These are phyloP conservation scores for Durio zibethinus DNA, from an alignment of 345 rosid species.

Conservation along the genomic window DNA sequence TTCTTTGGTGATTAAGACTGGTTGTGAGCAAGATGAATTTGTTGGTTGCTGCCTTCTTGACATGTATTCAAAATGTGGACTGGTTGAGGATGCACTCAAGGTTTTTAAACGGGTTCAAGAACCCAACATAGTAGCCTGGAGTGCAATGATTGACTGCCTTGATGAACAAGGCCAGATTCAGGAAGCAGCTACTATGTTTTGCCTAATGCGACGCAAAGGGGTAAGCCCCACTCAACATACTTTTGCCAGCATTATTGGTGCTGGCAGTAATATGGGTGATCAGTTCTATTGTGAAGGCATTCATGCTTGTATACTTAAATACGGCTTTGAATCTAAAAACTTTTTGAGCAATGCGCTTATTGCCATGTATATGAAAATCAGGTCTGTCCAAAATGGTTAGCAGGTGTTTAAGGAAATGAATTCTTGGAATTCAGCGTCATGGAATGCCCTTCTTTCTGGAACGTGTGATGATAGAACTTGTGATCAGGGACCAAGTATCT, in stretches of 20 bases:
- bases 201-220: constrained; percentile 34
- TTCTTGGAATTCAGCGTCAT: constrained; percentile 32
- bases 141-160: constrained; percentile 40
- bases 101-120: constrained; percentile 31
- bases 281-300: constrained; percentile 32
- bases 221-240: constrained; percentile 38
- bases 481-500: constrained; percentile 30
- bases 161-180: constrained; percentile 31
- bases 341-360: constrained; percentile 37
- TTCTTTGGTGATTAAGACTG: constrained; percentile 36
- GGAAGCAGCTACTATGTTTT: constrained; percentile 35
- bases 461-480: constrained; percentile 16
- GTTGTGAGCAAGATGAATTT: constrained; percentile 36
- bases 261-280: constrained; percentile 25
- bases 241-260: constrained; percentile 34
- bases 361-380: constrained; percentile 41
- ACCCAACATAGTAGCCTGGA: constrained; percentile 45
- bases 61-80: constrained; percentile 50
- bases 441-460: constrained; percentile 44
- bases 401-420: constrained; percentile 37
- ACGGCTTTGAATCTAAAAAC: constrained; percentile 33
- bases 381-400: constrained; percentile 28
- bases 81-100: constrained; percentile 32
- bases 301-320: constrained; percentile 40
- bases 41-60: constrained; percentile 42